These are phyloP conservation scores for Aspergillus baeticus DNA, from an alignment of 495 filamentous ascomycete genomes.

Conservation along the genomic window DNA sequence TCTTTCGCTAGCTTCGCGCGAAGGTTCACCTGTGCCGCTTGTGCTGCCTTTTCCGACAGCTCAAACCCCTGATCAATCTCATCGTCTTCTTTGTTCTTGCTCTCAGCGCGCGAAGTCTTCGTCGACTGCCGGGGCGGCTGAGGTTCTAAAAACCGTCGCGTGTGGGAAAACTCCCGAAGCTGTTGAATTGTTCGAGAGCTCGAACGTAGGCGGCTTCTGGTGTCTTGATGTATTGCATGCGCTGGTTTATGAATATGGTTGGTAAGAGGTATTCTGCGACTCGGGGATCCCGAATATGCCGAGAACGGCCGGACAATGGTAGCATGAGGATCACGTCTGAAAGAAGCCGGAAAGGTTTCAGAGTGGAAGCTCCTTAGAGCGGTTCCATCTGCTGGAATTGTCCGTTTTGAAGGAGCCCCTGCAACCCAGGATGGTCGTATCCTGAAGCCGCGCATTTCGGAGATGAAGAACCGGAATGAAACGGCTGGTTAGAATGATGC, in stretches of 20 bases:
- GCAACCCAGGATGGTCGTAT: conserved; percentile 36
- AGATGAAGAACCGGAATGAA: conserved; percentile 22
- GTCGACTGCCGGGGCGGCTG: conserved; percentile 22
- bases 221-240: conserved; percentile 18
- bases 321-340: conserved; percentile 9
- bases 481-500: conserved; percentile 25
- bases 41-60: conserved; percentile 73
- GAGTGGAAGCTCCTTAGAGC: conserved; percentile 21
- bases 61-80: conserved; percentile 60
- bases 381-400: conserved; percentile 19
- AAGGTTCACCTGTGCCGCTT: conserved; percentile 88
- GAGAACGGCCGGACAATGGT: conserved; percentile 24
- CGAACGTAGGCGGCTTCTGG: conserved; percentile 8
- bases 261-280: conserved; percentile 10
- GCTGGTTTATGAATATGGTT: conserved; percentile 15
- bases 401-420: conserved; percentile 29
- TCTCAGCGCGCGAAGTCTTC: conserved; percentile 16
- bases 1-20: conserved; percentile 83
- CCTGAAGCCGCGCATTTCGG: conserved; percentile 45
- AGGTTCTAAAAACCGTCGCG: conserved; percentile 27
- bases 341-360: conserved; percentile 6
- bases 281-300: conserved; percentile 23
- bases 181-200: conserved; percentile 24
- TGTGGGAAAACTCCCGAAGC: conserved; percentile 29
- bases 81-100: conserved; percentile 36